Evolutionary conservation across 2,329 filamentous ascomycete genomes (phyloP).

Genomic region (Cladophialophora yegresii): DNA sequence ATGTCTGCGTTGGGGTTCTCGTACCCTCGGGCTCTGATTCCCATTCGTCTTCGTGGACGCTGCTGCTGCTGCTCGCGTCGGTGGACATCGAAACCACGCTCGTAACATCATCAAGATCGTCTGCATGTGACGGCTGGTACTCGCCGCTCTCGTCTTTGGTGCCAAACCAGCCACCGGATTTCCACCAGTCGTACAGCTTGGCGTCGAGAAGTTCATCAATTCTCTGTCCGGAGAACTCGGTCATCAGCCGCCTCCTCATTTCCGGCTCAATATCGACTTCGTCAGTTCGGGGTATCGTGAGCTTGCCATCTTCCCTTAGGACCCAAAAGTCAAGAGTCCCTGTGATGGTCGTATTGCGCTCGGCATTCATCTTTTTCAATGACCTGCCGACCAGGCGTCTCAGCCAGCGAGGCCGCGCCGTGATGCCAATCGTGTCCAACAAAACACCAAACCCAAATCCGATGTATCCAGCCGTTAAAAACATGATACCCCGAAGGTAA

Average conservation of each 20-base stretch:
- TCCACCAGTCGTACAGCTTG: slow-evolving; percentile 82
- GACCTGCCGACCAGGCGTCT: slow-evolving; percentile 41
- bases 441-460: slow-evolving; percentile 58
- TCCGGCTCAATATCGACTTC: slow-evolving; percentile 80
- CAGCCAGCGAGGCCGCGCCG: slow-evolving; percentile 65
- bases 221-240: slow-evolving; percentile 39
- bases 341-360: slow-evolving; percentile 30
- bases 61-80: slow-evolving; percentile 44
- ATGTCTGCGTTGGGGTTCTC: slow-evolving; percentile 72
- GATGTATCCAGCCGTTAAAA: slow-evolving; percentile 62
- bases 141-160: slow-evolving; percentile 77
- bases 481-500: slow-evolving; percentile 74
- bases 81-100: slow-evolving; percentile 73
- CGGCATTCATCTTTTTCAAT: slow-evolving; percentile 29
- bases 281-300: slow-evolving; percentile 60
- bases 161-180: slow-evolving; percentile 80
- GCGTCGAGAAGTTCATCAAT: slow-evolving; percentile 67
- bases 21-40: slow-evolving; percentile 54
- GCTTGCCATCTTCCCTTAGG: slow-evolving; percentile 54
- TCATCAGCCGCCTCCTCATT: slow-evolving; percentile 64
- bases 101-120: slow-evolving; percentile 70
- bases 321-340: slow-evolving; percentile 56
- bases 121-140: slow-evolving; percentile 61
- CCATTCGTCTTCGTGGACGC: slow-evolving; percentile 53
- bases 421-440: slow-evolving; percentile 63